These are phyloP conservation scores for Cladosporium sp. DNA, from an alignment of 2,329 filamentous ascomycete species.

Conservation along the genomic window DNA sequence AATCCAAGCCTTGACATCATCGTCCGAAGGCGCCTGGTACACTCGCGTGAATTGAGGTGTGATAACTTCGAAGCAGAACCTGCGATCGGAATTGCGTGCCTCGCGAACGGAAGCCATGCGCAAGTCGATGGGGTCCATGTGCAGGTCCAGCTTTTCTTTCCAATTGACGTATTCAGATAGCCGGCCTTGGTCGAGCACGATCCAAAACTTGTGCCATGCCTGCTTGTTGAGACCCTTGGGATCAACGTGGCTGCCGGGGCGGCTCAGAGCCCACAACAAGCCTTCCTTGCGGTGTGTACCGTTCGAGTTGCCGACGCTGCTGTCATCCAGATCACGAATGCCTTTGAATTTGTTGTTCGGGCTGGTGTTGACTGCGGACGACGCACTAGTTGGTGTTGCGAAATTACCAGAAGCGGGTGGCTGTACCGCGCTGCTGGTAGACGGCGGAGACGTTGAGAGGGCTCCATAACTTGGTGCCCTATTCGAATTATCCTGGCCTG, in stretches of 20 bases:
- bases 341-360: slow-evolving; percentile 69
- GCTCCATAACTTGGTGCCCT: slow-evolving; percentile 21
- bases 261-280: slow-evolving; percentile 86
- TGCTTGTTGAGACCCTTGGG: slow-evolving; percentile 93
- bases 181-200: slow-evolving; percentile 93
- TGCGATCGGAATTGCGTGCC: slow-evolving; percentile 84
- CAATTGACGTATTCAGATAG: slow-evolving; percentile 98
- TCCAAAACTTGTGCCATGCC: slow-evolving; percentile 99
- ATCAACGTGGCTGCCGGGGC: slow-evolving; percentile 89
- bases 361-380: slow-evolving; percentile 17
- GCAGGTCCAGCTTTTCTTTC: slow-evolving; percentile 93
- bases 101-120: slow-evolving; percentile 95
- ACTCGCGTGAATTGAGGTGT: slow-evolving; percentile 93
- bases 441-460: slow-evolving; percentile 22
- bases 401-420: slow-evolving; percentile 20
- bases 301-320: slow-evolving; percentile 45
- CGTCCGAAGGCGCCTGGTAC: slow-evolving; percentile 95
- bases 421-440: slow-evolving; percentile 18
- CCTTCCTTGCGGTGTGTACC: slow-evolving; percentile 82
- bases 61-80: slow-evolving; percentile 98
- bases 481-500: slow-evolving; percentile 18
- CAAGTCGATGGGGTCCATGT: slow-evolving; percentile 96
- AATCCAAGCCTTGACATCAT: slow-evolving; percentile 98
- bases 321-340: slow-evolving; percentile 82
- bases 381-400: slow-evolving; percentile 15